Evolutionary conservation across 2,329 filamentous ascomycete species (phyloP).

Genomic region (Pseudogymnoascus verrucosus): DNA sequence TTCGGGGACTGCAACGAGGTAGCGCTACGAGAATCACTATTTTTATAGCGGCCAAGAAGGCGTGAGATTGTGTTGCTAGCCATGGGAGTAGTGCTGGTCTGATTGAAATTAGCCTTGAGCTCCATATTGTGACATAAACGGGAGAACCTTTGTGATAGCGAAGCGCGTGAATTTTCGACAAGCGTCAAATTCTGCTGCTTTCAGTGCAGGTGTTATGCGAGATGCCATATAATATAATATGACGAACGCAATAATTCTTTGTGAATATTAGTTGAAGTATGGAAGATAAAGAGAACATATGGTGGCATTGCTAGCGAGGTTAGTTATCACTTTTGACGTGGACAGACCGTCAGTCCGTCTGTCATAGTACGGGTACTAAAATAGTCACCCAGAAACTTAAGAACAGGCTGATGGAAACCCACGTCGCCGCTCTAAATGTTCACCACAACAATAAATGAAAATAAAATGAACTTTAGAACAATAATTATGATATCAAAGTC

Average conservation of each 20-base stretch:
- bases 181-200: background rate
- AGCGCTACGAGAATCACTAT: too few relatives aligned
- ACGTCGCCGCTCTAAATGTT: background rate
- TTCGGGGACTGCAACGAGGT: background rate
- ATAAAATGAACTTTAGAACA: background rate
- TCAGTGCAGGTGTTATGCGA: background rate
- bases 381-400: background rate
- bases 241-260: background rate
- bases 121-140: background rate
- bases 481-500: background rate
- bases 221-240: background rate
- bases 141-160: background rate
- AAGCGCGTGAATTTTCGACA: background rate
- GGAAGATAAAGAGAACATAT: background rate
- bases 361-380: background rate
- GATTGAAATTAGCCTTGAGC: background rate
- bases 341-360: background rate
- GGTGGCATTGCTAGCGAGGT: background rate
- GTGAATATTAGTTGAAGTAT: background rate
- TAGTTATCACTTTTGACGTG: slow-evolving; percentile 5
- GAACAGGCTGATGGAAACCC: background rate
- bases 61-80: background rate
- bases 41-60: background rate
- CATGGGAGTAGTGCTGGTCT: background rate
- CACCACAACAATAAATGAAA: background rate